Evolutionary conservation across 2,329 filamentous ascomycete species (phyloP).

Genomic region (Truncatella angustata): DNA sequence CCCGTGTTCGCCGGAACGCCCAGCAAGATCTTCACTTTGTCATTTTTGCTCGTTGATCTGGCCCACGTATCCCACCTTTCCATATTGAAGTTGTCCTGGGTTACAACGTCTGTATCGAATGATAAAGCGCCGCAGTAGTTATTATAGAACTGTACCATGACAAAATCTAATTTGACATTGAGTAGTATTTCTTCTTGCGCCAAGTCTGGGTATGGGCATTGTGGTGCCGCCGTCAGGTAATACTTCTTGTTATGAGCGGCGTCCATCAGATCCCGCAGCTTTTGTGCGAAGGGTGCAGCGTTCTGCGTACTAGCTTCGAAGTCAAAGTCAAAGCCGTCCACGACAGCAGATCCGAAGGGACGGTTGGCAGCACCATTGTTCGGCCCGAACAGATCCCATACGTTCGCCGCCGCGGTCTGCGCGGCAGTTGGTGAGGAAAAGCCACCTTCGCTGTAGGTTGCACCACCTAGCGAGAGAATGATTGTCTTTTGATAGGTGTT

Average conservation of each 20-base stretch:
- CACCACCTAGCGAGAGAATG: slow-evolving; percentile 69
- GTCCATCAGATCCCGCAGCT: slow-evolving; percentile 56
- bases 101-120: slow-evolving; percentile 34
- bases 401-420: slow-evolving; percentile 52
- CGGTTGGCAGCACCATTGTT: slow-evolving; percentile 47
- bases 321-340: slow-evolving; percentile 79
- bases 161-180: slow-evolving; percentile 54
- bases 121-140: slow-evolving; percentile 61
- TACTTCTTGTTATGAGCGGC: slow-evolving; percentile 49
- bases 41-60: slow-evolving; percentile 53
- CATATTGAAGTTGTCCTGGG: slow-evolving; percentile 60
- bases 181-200: slow-evolving; percentile 57
- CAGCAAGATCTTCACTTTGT: slow-evolving; percentile 58
- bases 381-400: slow-evolving; percentile 73
- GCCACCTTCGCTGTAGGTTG: slow-evolving; percentile 67
- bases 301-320: slow-evolving; percentile 62
- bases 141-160: slow-evolving; percentile 69
- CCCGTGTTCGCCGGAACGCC: slow-evolving; percentile 54
- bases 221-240: slow-evolving; percentile 64
- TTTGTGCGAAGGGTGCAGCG: slow-evolving; percentile 58
- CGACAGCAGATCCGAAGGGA: slow-evolving; percentile 62
- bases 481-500: slow-evolving; percentile 63
- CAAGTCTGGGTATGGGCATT: slow-evolving; percentile 65
- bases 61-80: slow-evolving; percentile 66
- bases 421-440: slow-evolving; percentile 56